Base-by-base conservation (phyloP, 192 early-diverging fungal species). In the Gigaspora rosea region DNA sequence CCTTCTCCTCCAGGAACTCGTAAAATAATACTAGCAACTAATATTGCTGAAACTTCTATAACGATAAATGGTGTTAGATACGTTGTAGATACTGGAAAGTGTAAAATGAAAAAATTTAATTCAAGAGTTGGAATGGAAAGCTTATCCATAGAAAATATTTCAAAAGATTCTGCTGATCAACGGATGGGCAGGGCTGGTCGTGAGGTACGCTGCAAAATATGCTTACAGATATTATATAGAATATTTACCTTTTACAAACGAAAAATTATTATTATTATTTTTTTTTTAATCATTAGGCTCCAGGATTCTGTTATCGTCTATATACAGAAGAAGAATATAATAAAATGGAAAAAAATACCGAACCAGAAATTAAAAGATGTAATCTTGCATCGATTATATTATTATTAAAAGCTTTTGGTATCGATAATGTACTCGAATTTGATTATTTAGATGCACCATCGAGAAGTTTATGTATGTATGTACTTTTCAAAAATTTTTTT, bases 31-130 rank as follows among this genome's bases (percentile, higher is more conserved):
- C 83, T 99, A 41, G 89, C 95, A 0, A 99, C 98, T 1, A 99
- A 99, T 80, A 95, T 99, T 81, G 98, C 98, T 18, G 98, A 99
- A 86, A 97, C 98, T 1, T 95, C 94, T 73, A 92, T 99, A 74
- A 99, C 98, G 0, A 96, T 99, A 59, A 90, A 91, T 16, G 96
- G 96, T 0, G 94, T 99, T 62, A 90, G 92, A 2, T 95, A 97
- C 86, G 96, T 99, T 4, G 80, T 99, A 35, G 98, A 99, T 78
- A 91, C 92, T 13, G 98, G 96, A 20, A 89, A 97, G 65, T 94
- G 91, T 52, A 99, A 99, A 81, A 86, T 94, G 57, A 89, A 95
- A n/a, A 90, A 90, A 11, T 98, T 91, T 80, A 94, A 97, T 78
- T 83, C 96, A 47, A 92, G 91, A 33, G 91, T 94, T 47, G 97